Conservation (phyloP, 345 rosid genomes). For the Rhodomyrtus tomentosa region DNA sequence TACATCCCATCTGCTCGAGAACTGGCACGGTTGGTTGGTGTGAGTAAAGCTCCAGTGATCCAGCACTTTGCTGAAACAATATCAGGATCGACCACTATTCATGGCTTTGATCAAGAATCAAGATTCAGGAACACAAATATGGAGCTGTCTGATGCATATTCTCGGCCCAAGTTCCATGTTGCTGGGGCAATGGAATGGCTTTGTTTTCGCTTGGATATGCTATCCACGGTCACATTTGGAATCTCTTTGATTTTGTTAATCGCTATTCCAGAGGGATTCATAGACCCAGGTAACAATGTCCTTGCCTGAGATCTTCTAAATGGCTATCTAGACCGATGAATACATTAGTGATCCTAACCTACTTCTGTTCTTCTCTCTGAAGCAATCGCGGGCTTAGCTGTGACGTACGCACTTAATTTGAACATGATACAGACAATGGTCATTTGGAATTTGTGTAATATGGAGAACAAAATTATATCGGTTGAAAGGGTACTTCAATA, state of each 20-base stretch:
- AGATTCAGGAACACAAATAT: slow-evolving; percentile 49
- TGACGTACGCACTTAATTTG: slow-evolving; percentile 8
- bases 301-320: not conserved
- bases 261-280: slow-evolving; percentile 39
- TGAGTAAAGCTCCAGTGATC: slow-evolving; percentile 61
- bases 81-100: slow-evolving; percentile 53
- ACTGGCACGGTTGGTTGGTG: slow-evolving; percentile 55
- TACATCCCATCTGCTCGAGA: slow-evolving; percentile 68
- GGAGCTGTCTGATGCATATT: slow-evolving; percentile 37
- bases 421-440: slow-evolving; percentile 6
- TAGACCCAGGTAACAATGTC: slow-evolving; percentile 45
- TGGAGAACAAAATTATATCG: slow-evolving; percentile 12
- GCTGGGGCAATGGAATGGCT: slow-evolving; percentile 69
- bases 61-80: slow-evolving; percentile 82
- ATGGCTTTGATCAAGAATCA: slow-evolving; percentile 67
- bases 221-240: slow-evolving; percentile 45
- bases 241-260: slow-evolving; percentile 48
- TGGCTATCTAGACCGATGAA: not conserved
- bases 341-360: slow-evolving; percentile 36
- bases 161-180: slow-evolving; percentile 43
- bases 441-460: slow-evolving; percentile 4
- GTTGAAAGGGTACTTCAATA: slow-evolving; percentile 40
- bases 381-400: slow-evolving; percentile 13
- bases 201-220: slow-evolving; percentile 55
- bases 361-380: slow-evolving; percentile 28